phyloP scores from a whole-genome alignment of 2,329 filamentous ascomycete species.

The Monosporascus ibericus region DNA sequence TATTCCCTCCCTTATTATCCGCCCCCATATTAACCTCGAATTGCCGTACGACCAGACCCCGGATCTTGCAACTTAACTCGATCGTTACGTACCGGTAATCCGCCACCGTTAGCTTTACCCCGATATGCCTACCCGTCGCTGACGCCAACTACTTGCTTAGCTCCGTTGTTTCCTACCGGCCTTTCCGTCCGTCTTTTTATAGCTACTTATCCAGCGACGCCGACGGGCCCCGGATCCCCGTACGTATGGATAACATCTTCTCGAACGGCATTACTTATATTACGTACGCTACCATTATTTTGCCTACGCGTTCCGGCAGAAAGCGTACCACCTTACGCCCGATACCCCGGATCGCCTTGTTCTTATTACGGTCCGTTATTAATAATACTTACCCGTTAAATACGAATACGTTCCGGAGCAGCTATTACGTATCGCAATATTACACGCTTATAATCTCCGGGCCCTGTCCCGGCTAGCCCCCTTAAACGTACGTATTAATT shows the following conservation, averaged over 20 bases:
- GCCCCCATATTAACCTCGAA: too few relatives aligned
- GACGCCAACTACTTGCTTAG: not conserved
- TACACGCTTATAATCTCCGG: too few relatives aligned
- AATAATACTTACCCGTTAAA: not conserved
- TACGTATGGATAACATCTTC: not conserved
- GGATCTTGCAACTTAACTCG: too few relatives aligned
- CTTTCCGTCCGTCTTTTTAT: not conserved
- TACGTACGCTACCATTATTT: not conserved
- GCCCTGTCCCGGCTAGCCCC: constrained; percentile 1
- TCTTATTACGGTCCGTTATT: not conserved
- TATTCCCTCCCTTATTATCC: too few relatives aligned
- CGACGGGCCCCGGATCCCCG: not conserved
- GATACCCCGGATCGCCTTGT: not conserved
- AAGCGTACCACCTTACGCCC: not conserved
- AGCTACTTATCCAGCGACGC: not conserved
- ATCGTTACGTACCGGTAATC: not conserved
- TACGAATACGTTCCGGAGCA: not conserved
- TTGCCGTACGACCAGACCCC: too few relatives aligned
- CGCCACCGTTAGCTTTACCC: too few relatives aligned
- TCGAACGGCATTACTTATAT: not conserved
- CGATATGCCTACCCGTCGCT: not conserved
- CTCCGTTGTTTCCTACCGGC: not conserved
- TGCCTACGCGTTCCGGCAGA: not conserved
- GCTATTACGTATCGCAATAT: not conserved
- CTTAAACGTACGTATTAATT: not conserved